Base-by-base conservation (phyloP, 2,329 filamentous ascomycete genomes). In the Aspergillus texensis region DNA sequence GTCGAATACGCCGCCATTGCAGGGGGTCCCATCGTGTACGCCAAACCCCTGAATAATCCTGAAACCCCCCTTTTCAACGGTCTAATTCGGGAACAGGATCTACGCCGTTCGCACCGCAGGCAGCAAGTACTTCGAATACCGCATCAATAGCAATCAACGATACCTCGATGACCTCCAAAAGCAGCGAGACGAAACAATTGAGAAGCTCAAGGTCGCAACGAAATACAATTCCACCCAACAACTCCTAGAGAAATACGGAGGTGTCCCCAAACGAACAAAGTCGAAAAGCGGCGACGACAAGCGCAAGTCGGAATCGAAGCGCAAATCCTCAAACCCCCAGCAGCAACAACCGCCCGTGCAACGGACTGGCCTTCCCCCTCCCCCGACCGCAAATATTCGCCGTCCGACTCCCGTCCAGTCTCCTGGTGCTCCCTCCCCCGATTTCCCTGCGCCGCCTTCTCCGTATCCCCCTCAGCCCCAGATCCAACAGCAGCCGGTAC, bases 161-260 rank as follows among this genome's bases (percentile, higher is more conserved):
- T 86, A 90, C 46, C 84, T 98, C 34, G 90, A 94, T 70, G 86
- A 86, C 24, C 85, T 94, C 41, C 88, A 94, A 72, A 87, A 88
- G 60, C 91, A 97, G 77, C 89, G 94, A 60, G 88, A 91, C 63
- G 88, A 88, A 71, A 97, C 94, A 2, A 98, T 99, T 68, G 91
- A 96, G 76, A 94, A 94, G 79, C 87, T 99, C 67, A 99, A 99
- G 80, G 89, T 91, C 63, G 94, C 94, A 30, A 99, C 95, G 39
- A 97, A 92, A 77, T 99, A 97, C 81, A 92, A 98, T 78, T 95
- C 94, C 36, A 99, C 95, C 1, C 88, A 96, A 73, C 89, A 97
- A 75, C 80, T 99, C 64, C 86, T 99, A 12, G 92, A 98, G 73
- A 99, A 98, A 73, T 99, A 99, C 76, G 94, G 93, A 41, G 91